phyloP scores from a whole-genome alignment of 768 basidiomycete genomes.

The Leccinum arenicola region DNA sequence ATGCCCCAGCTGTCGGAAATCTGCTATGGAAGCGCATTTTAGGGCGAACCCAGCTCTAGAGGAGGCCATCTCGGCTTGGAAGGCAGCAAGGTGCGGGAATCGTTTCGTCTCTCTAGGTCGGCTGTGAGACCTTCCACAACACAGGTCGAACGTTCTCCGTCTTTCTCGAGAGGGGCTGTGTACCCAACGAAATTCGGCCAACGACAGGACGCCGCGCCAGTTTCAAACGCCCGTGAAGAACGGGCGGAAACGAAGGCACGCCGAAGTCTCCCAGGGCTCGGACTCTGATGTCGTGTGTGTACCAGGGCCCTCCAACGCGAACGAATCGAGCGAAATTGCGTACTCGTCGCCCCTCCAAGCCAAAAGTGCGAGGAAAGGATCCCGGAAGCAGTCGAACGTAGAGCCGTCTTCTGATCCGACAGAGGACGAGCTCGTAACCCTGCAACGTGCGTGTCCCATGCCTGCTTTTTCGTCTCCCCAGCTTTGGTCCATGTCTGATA shows the following conservation, averaged over 20 bases:
- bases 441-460: slow-evolving; percentile 16
- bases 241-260: slow-evolving; percentile 37
- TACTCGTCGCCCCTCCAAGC: slow-evolving; percentile 23
- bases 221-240: slow-evolving; percentile 17
- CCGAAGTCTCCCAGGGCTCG: slow-evolving; percentile 16
- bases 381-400: slow-evolving; percentile 8
- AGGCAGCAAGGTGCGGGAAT: slow-evolving; percentile 54
- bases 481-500: background rate
- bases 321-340: slow-evolving; percentile 21
- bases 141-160: slow-evolving; percentile 43
- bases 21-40: slow-evolving; percentile 57
- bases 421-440: slow-evolving; percentile 26
- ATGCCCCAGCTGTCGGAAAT: slow-evolving; percentile 70
- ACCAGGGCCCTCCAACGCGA: slow-evolving; percentile 30
- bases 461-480: background rate
- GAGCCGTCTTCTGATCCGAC: slow-evolving; percentile 32
- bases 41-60: slow-evolving; percentile 70
- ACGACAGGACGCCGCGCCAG: slow-evolving; percentile 18
- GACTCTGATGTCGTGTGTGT: slow-evolving; percentile 29
- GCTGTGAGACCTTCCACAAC: background rate
- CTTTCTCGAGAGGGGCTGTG: slow-evolving; percentile 35
- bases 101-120: background rate
- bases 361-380: slow-evolving; percentile 20
- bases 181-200: background rate
- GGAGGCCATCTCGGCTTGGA: slow-evolving; percentile 70